These are phyloP conservation scores for Thyridium curvatum DNA, from an alignment of 2,329 filamentous ascomycete species.

Conservation along the genomic window DNA sequence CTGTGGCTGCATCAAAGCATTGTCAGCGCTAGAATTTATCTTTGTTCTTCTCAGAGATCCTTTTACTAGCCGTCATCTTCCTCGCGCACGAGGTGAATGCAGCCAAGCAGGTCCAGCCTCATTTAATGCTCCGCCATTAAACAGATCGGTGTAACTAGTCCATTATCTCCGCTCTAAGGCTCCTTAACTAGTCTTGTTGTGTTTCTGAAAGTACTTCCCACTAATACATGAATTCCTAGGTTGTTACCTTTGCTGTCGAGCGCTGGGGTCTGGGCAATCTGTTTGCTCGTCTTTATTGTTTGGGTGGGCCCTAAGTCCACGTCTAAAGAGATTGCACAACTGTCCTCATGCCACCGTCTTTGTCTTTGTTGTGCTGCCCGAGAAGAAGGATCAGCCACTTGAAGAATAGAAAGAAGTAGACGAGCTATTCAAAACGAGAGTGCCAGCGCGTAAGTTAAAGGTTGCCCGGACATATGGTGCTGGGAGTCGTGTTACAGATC, in stretches of 20 bases:
- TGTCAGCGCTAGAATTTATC: no score
- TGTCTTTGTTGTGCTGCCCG: conserved; percentile 3
- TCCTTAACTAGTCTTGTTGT: no score
- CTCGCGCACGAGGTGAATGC: no score
- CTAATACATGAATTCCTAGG: no score
- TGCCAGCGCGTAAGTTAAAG: conserved; percentile 3
- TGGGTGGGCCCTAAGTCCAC: conserved; percentile 4
- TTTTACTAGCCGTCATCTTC: no score
- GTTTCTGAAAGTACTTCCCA: no score
- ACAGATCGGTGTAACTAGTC: no score
- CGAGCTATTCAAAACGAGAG: conserved; percentile 2
- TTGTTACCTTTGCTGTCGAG: conserved; percentile 1
- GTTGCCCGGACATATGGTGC: conserved; percentile 2
- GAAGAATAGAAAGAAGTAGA: conserved; percentile 1
- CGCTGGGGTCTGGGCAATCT: conserved; percentile 4
- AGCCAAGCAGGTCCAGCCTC: no score
- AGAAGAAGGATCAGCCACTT: conserved; percentile 4
- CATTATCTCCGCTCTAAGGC: no score
- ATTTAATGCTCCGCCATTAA: no score
- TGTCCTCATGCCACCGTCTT: conserved; percentile 1
- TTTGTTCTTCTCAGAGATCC: no score
- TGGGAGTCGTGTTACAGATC: not conserved
- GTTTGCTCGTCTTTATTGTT: conserved; percentile 2
- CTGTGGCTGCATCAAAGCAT: no score
- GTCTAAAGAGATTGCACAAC: conserved; percentile 2